phyloP scores from a whole-genome alignment of 192 early-diverging fungal species.

The Rhizophagus sp. region DNA sequence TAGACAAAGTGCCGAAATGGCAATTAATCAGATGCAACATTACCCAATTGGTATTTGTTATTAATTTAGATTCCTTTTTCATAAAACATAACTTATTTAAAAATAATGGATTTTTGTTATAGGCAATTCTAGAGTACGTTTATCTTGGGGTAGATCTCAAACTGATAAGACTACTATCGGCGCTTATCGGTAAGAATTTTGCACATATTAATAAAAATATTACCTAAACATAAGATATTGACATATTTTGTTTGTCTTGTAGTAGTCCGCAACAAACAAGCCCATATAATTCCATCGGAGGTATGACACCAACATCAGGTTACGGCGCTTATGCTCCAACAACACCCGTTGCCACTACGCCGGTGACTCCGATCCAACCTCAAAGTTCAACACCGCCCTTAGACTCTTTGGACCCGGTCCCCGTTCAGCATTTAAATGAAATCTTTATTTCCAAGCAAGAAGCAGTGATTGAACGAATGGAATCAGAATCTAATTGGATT shows the following conservation, averaged over 20 bases:
- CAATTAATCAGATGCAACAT: conserved; percentile 89
- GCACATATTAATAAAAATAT: not conserved
- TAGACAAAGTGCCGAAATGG: conserved; percentile 81
- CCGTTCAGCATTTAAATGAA: conserved; percentile 34
- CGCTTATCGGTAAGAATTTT: conserved; percentile 25
- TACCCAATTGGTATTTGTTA: conserved; percentile 67
- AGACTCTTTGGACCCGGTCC: conserved; percentile 39
- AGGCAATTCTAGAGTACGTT: conserved; percentile 52
- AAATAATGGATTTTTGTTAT: not conserved
- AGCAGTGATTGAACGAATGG: conserved; percentile 44
- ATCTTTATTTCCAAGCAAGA: conserved; percentile 41
- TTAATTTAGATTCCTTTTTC: conserved; percentile 27
- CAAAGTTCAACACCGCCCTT: not conserved
- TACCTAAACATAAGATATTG: not conserved
- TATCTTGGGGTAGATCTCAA: conserved; percentile 62
- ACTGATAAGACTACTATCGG: conserved; percentile 36
- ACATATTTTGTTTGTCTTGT: not conserved
- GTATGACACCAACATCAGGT: conserved; percentile 16
- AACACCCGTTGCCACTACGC: conserved; percentile 12
- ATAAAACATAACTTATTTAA: not conserved
- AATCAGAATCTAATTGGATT: conserved; percentile 45
- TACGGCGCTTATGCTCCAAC: conserved; percentile 26
- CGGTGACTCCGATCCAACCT: conserved; percentile 9
- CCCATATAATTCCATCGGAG: conserved; percentile 30
- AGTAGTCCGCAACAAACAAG: conserved; percentile 21